Percentiles rank a stretch among this genome's conserved stretches.
phyloP scores from a whole-genome alignment of 345 rosid species.

The Adansonia digitata region DNA sequence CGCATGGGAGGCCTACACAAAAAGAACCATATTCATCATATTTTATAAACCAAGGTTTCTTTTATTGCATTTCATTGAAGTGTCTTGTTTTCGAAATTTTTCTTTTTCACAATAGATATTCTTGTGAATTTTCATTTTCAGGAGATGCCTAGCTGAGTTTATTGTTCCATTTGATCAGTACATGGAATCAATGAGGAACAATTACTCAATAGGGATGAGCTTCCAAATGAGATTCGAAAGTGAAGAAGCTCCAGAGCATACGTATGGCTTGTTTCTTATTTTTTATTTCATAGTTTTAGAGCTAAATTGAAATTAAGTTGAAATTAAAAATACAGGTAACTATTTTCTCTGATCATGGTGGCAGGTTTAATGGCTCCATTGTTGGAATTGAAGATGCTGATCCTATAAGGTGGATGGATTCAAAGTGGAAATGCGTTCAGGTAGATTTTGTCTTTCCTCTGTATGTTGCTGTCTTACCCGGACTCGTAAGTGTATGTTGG shows the following conservation, averaged over 20 bases:
- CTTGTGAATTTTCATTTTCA: too few relatives aligned
- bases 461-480: not conserved
- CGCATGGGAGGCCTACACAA: not conserved
- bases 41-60: not conserved
- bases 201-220: conserved; percentile 65
- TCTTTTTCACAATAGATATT: too few relatives aligned
- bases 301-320: too few relatives aligned
- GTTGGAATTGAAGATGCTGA: not conserved
- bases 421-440: not conserved
- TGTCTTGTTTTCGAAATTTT: not conserved
- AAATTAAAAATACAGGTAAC: too few relatives aligned
- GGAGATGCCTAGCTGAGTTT: conserved; percentile 51
- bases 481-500: too few relatives aligned
- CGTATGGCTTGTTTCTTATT: conserved; percentile 24
- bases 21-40: not conserved
- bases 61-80: not conserved
- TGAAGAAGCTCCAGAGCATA: conserved; percentile 71
- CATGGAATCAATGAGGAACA: conserved; percentile 59
- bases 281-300: too few relatives aligned
- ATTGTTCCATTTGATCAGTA: conserved; percentile 71
- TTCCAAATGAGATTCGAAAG: conserved; percentile 78
- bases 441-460: not conserved
- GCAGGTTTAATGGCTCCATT: not conserved
- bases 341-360: too few relatives aligned
- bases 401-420: not conserved